Base-by-base conservation (phyloP, 768 basidiomycete genomes). In the Cystobasidiopsis lactophilus region DNA sequence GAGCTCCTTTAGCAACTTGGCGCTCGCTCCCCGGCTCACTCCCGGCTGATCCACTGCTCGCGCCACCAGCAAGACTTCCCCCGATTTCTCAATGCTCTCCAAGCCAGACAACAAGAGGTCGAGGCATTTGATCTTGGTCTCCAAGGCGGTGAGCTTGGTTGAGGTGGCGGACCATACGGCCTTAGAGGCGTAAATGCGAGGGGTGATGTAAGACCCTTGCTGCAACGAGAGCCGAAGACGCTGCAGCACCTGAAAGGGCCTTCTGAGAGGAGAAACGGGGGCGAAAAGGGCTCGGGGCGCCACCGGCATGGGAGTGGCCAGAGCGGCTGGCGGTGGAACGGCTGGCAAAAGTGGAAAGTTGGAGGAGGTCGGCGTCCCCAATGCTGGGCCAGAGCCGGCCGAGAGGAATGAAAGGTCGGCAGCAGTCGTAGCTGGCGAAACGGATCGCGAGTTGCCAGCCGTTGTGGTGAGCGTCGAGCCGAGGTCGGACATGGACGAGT, bases 241-340 rank as follows among this genome's bases (percentile, higher is more conserved):
- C 55, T 72, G 70, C 85, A 91, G 88, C 74, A 91, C 74, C 64
- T 86, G 80, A 63, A 88, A 91, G 10, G 86, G 86, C 60, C 85
- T 80, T 40, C 82, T 73, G 46, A 83, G 69, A 23, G 79, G 10
- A 18, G 24, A 33, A 14, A 38, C 51, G 0, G 53, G 59, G 2
- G 54, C 24, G 21, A 53, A 43, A 14, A 55, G 23, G 10, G 40
- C 33, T 16, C 33, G 33, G 37, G 3, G 39, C 30, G 5, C 50
- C 51, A 23, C 57, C 37, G 14, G 30, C 14, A 13, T 40, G 13
- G 33, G 9, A 16, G 9, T 35, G 16, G 33, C 7, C 33, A 35
- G 9, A 16, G 26, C 14, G 3, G 37, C 30, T 3, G 16, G 19
- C 7, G 35, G 19, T 38, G 39, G 35, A 24, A 27, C 4, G 39